Percentiles rank a stretch among this genome's conserved stretches.
These are phyloP conservation scores for Ceratonia siliqua DNA, from an alignment of 306 rosid genomes.

Conservation along the genomic window DNA sequence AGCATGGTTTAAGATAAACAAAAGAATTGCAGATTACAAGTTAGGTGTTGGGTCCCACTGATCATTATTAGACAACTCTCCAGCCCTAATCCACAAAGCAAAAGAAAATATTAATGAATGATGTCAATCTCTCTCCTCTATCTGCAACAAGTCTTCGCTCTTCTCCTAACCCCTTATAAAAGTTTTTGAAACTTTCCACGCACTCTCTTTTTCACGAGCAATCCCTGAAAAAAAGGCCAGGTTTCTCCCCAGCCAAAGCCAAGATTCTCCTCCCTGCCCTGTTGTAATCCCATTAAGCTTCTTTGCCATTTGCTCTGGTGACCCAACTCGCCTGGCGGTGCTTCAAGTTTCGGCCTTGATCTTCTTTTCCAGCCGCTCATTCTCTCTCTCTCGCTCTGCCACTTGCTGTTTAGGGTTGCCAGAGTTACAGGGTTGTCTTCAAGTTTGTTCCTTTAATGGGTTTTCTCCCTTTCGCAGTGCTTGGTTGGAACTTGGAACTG, in stretches of 20 bases:
- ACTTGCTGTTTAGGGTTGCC: constrained; percentile 43
- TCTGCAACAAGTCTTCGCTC: constrained; percentile 18
- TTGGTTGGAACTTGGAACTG: constrained; percentile 23
- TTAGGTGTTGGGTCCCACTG: constrained; percentile 30
- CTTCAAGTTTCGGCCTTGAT: constrained; percentile 33
- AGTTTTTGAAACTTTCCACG: constrained; percentile 43
- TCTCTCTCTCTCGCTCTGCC: background rate
- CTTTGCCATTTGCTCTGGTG: constrained; percentile 26
- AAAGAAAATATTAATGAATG: constrained; percentile 23
- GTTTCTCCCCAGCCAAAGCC: constrained; percentile 43
- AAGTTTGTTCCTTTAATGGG: constrained; percentile 34
- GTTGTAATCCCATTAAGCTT: constrained; percentile 38
- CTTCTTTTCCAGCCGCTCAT: constrained; percentile 4
- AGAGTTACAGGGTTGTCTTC: constrained; percentile 10
- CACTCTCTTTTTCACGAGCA: constrained; percentile 63
- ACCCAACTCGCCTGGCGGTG: constrained; percentile 28
- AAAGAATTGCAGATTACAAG: background rate
- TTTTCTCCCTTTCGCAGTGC: constrained; percentile 24
- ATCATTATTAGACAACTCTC: constrained; percentile 30
- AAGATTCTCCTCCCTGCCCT: constrained; percentile 31
- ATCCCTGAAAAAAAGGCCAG: constrained; percentile 42
- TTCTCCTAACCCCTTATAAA: background rate
- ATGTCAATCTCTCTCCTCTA: constrained; percentile 27
- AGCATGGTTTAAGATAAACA: background rate
- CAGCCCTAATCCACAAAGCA: constrained; percentile 43